Evolutionary conservation across 352 stramenopile genomes (phyloP), one percentile per base, ranked within the genome.

Genomic region (Pythium dissotocum): DNA sequence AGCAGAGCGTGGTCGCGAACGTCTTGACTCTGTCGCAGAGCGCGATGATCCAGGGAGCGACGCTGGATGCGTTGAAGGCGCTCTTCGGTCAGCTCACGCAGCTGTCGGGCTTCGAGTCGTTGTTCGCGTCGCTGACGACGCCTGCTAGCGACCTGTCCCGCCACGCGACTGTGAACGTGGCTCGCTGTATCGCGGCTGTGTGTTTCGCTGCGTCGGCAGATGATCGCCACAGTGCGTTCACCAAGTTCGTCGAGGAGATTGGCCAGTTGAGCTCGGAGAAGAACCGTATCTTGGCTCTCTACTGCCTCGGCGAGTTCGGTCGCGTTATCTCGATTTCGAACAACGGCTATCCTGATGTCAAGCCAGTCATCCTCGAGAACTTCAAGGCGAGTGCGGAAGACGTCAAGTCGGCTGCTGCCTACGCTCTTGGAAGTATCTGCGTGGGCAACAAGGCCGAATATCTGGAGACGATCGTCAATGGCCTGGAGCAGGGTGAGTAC

Each of bases 241-340:
- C 75, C 0, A 91, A 80, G 63, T 96, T 93, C 65, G 77, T 93
- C 21, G 67, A 60, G 4, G 83, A 91, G 30, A 91, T 95, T 59
- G 74, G 77, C 42, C 70, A 80, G 70, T 73, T 61, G 4, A 78
- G 70, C 8, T 78, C 72, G 5, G 87, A 90, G 63, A 87, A 86
- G 61, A 82, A 93, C 56, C 85, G 88, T 61, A 86, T 98, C 24
- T 73, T 99, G 21, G 89, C 94, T 12, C 78, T 99, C 2, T 96
- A 99, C 42, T 92, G 94, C 26, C 81, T 99, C 28, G 97, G 97
- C 58, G 96, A 99, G 74, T 92, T 99, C 58, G 97, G 97, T 6
- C 89, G 95, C 26, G 90, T 97, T 55, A 85, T 97, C 18, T 89
- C 98, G 65, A 75, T 99, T 10, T 52, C 61, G 13, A 53, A 63